Evolutionary conservation across 306 rosid genomes (phyloP), one percentile per base, ranked within the genome.

Genomic region (Lathyrus sativus): DNA sequence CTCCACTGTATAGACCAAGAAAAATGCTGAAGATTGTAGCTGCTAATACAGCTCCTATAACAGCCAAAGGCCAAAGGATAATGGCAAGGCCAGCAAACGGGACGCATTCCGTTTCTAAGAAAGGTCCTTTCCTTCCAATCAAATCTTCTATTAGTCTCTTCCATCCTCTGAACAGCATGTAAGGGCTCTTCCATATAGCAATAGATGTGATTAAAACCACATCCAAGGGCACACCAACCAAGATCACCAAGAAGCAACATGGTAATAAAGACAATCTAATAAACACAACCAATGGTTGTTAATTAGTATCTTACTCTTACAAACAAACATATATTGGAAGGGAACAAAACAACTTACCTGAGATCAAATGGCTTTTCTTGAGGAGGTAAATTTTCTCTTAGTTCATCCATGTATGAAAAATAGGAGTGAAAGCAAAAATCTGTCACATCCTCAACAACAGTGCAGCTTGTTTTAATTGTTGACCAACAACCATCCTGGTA

Each of bases 61-160:
- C 91, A 19, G 91, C 96, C 74, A 91, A 60, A 62, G 97, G 97
- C 96, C 97, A 91, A 13, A 91, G 81, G 54, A 88, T 54, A 67
- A 91, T 88, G 45, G 96, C 88, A 65, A 91, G 82, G 46, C 85
- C 96, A 24, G 97, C 97, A 75, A 91, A 91, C 31, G 96, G 96
- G 31, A 91, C 89, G 62, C 97, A 91, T 28, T 82, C 87, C 0
- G 89, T 73, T 82, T 91, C 97, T 78, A 85, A 42, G 78, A 91
- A 91, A 43, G 97, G 96, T 68, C 97, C 97, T 64, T 83, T 91
- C 70, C 97, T 81, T 61, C 92, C 97, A 61, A 91, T 64, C 81
- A 88, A 77, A 68, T 91, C 97, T 82, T 88, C 96, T 28, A 88
- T 71, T 39, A 91, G 81, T 77, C 97, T 88, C 81, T 91, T 86